These are phyloP conservation scores for Penicillium sp. DNA, from an alignment of 2,329 filamentous ascomycete genomes.

Conservation along the genomic window DNA sequence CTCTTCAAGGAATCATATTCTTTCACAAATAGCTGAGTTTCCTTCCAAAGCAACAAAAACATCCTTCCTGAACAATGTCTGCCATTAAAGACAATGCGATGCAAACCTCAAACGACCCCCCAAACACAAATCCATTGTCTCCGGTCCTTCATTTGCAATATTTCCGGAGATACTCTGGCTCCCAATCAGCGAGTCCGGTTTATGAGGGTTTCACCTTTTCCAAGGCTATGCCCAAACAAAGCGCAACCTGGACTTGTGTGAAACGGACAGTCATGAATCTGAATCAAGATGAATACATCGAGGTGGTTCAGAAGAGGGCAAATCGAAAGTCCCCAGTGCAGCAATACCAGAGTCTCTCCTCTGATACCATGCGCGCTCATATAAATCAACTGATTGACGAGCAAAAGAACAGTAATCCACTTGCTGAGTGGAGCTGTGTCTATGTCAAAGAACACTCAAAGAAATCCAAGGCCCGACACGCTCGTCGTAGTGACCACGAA, in stretches of 20 bases:
- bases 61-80: neutral
- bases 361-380: conserved; percentile 30
- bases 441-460: conserved; percentile 35
- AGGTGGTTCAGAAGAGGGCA: conserved; percentile 31
- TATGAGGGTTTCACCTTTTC: conserved; percentile 40
- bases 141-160: neutral
- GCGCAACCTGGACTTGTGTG: conserved; percentile 32
- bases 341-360: conserved; percentile 30
- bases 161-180: neutral
- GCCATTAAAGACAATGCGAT: neutral
- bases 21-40: too few species aligned
- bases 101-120: neutral
- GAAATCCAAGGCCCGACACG: conserved; percentile 27
- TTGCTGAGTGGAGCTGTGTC: conserved; percentile 39
- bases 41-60: neutral
- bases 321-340: conserved; percentile 27
- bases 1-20: neutral
- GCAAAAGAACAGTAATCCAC: conserved; percentile 27
- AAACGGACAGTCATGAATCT: conserved; percentile 32
- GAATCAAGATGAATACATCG: conserved; percentile 31
- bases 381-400: conserved; percentile 38
- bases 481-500: conserved; percentile 29
- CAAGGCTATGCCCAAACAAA: conserved; percentile 31
- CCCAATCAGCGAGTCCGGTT: conserved; percentile 7
- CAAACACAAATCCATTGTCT: neutral